Base-by-base conservation (phyloP, 768 basidiomycete genomes). In the Lentinula sp. region DNA sequence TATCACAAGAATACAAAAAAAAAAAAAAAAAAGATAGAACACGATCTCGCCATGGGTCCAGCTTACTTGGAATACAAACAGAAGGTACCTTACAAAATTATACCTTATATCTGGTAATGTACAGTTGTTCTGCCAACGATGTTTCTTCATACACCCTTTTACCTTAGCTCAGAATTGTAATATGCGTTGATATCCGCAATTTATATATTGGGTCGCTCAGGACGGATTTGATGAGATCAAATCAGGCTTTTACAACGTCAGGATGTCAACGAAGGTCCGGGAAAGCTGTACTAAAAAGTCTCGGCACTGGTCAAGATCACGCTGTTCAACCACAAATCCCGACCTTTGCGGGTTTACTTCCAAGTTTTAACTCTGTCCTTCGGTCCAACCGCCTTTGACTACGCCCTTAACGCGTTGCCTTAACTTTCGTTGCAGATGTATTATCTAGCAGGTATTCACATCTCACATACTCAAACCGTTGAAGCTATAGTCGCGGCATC, bases 1-100 rank as follows among this genome's bases (percentile, higher is more conserved):
- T n/a, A n/a, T n/a, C n/a, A n/a, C n/a, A n/a, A n/a, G n/a, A n/a
- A n/a, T n/a, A n/a, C n/a, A n/a, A n/a, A n/a, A n/a, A n/a, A n/a
- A n/a, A n/a, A n/a, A n/a, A n/a, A n/a, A n/a, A n/a, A n/a, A n/a
- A n/a, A n/a, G 1, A 73, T 70, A 1, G 67, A 68, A 50, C 62
- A 66, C n/a, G 72, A 69, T 39, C 61, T 65, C 3, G 62, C 63
- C 6, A 61, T 62, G 39, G 70, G 68, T 48, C 52, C 45, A 32
- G 70, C 68, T 16, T 75, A 74, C 60, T 35, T 48, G 37, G 65
- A 67, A 23, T 74, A 74, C 48, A 72, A 71, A 67, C 64, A 69
- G 58, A 66, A 60, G 45, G 69, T 70, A 2, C 65, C 69, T 4
- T 64, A 67, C 3, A 73, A 62, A 57, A 9, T 75, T 42, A 74